Base-by-base conservation (phyloP, 2,329 filamentous ascomycete genomes). In the Kalaharituber pfeilii region DNA sequence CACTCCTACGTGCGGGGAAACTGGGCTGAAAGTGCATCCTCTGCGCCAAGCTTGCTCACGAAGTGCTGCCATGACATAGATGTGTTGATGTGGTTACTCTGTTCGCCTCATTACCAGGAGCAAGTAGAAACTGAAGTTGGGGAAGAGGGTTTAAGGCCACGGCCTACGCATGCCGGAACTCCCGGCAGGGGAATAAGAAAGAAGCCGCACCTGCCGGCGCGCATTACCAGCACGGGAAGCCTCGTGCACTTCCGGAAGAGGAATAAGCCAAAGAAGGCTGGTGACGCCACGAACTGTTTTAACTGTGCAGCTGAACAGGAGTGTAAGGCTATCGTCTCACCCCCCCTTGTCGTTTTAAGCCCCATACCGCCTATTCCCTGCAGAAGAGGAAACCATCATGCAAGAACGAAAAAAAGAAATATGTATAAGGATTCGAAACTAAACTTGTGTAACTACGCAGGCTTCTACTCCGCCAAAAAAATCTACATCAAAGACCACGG, bases 1-100 rank as follows among this genome's bases (percentile, higher is more conserved):
- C 88, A 94, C 67, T 86, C 81, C 42, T 94, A 89, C 63, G 89
- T 96, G 30, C 78, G 79, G 47, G 91, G 91, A 15, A 95, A 96
- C 69, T 96, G 91, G 91, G 79, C 89, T 5, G 85, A 84, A 59
- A 80, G 86, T 60, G 81, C 79, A 0, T 81, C 72, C 4, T 81
- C 76, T n/a, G 88, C 77, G 24, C 89, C 81, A 5, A 89, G 84
- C 1, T 73, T 98, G 1, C 74, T 98, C 27, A 94, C 89, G 2
- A 98, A 96, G 69, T 93, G 86, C 56, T 96, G 91, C 62, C 91
- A 98, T 64, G 91, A 98, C 63, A 84, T 98, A 50, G 91, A 98
- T 65, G 79, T 96, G 55, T 70, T 96, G 3, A 72, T 96, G 15
- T 98, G 91, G 91, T 71, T 96, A 49, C 75, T 96, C 9, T 89